Base-by-base conservation (phyloP, 129 eudicot species). In the Centaurea solstitialis region DNA sequence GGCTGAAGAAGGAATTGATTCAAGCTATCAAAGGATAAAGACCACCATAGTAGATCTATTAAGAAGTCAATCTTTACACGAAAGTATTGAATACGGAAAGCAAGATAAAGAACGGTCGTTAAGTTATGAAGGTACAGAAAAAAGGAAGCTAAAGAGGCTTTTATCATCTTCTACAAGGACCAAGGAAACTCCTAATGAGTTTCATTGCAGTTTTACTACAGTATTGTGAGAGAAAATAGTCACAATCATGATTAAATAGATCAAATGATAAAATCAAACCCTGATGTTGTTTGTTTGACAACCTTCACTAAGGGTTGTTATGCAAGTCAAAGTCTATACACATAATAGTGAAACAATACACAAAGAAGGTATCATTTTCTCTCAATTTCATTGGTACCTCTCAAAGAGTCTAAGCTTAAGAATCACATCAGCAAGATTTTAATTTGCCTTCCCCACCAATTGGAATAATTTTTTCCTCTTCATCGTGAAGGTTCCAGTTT, bases 371-470 rank as follows among this genome's bases (percentile, higher is more conserved):
- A 35, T 28, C 61, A 38, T 35, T 35, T 78, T 15, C 33, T 40
- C 74, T 73, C 67, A 73, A 78, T 41, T 26, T 57, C 22, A 57
- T 0, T 17, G 65, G 23, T 83, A 94, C 98, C 98, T 92, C 76
- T 94, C 98, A 73, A 94, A 94, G 68, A 94, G 98, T 43, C 98
- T 97, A 74, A 94, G 96, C 96, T 90, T 94, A 67, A 94, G 96
- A 79, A 94, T 94, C 72, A 94, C 98, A 87, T 94, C 98, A 67
- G 97, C 97, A 28, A 94, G 97, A 90, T 94, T 94, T 28, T 96
- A 92, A 83, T 94, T 94, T 35, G 98, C 98, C 88, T 94, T 94
- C 98, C 98, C 98, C 64, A 94, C 98, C 70, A 94, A 85, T 79
- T 94, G 98, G 88, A 94, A 94, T n/a, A 94, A 87, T 77, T 94